Evolutionary conservation across 768 basidiomycete genomes (phyloP).

Genomic region (Auriscalpium microsporum): DNA sequence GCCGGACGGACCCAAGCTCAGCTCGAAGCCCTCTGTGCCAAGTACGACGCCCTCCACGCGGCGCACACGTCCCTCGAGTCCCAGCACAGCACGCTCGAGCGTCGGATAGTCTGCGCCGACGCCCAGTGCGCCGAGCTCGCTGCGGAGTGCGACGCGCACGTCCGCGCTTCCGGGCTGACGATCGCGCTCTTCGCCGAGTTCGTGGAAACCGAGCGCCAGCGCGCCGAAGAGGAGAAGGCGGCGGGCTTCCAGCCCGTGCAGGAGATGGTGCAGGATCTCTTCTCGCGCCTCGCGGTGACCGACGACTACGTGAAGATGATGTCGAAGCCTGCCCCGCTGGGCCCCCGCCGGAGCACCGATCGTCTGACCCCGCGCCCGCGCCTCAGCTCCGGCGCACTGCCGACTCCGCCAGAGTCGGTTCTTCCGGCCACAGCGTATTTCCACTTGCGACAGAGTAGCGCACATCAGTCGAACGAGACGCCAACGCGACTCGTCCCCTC

Average conservation of each 20-base stretch:
- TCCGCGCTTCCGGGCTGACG: not conserved
- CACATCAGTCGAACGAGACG: no score
- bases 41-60: not conserved
- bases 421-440: no score
- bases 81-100: not conserved
- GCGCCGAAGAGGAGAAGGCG: not conserved
- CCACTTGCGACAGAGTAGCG: no score
- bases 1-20: not conserved
- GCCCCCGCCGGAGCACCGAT: no score
- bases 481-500: no score
- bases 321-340: not conserved
- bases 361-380: no score
- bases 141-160: not conserved
- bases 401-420: no score
- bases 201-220: not conserved
- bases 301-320: slow-evolving; percentile 1
- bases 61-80: not conserved
- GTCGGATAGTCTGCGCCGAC: not conserved
- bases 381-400: not conserved
- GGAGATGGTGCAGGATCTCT: not conserved
- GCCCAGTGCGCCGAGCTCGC: not conserved
- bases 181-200: not conserved
- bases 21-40: not conserved
- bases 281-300: not conserved
- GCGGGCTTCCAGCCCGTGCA: not conserved